Percentiles rank a stretch among this genome's conserved stretches.
Evolutionary conservation across 139 green algal genomes (phyloP).

Genomic region (Tetraselmis chui): DNA sequence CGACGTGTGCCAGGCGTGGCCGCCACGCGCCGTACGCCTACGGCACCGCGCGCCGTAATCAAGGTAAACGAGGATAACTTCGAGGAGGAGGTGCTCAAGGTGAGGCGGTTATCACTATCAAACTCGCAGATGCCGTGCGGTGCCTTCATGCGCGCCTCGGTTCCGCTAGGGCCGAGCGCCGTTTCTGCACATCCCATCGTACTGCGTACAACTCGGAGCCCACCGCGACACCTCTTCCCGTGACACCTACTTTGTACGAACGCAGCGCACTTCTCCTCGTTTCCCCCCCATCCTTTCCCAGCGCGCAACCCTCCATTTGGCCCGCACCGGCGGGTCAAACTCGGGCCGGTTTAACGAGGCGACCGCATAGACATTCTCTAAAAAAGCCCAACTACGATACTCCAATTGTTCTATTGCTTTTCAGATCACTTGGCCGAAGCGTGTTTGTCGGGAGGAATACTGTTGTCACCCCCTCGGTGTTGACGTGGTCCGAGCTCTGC

Average conservation of each 20-base stretch:
- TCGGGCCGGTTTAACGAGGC: too few species aligned
- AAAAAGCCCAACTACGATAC: too few species aligned
- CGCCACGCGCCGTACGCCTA: too few species aligned
- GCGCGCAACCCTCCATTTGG: too few species aligned
- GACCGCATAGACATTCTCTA: background rate
- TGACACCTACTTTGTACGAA: background rate
- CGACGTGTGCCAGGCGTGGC: too few species aligned
- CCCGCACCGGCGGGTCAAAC: too few species aligned
- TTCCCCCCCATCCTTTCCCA: background rate
- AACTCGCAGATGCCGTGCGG: background rate
- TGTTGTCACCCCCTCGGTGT: background rate
- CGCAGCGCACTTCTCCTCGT: background rate
- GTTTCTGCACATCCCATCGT: too few species aligned
- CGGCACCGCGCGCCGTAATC: conserved; percentile 23
- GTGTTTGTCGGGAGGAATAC: background rate
- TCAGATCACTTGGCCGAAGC: too few species aligned
- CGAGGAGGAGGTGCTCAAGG: conserved; percentile 64
- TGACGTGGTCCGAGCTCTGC: background rate
- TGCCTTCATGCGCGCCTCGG: background rate
- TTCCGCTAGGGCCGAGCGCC: background rate
- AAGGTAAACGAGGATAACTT: conserved; percentile 43
- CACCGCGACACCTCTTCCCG: background rate
- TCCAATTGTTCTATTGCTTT: too few species aligned
- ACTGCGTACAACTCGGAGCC: background rate
- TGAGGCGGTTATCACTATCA: conserved; percentile 13